Base-by-base conservation (phyloP, 495 filamentous ascomycete genomes). In the Penicillium egyptiacum region DNA sequence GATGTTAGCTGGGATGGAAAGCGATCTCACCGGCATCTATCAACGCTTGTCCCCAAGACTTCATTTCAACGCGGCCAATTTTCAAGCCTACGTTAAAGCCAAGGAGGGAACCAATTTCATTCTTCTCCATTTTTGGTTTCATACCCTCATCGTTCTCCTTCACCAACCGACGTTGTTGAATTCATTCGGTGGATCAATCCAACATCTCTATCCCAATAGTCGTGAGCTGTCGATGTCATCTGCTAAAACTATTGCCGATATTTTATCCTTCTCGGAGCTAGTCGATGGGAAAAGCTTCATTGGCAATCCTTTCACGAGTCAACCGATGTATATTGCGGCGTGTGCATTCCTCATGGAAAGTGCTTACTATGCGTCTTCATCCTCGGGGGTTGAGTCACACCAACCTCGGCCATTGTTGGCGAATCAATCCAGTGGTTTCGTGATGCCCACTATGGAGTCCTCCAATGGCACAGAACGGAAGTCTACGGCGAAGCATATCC, bases 111-210 rank as follows among this genome's bases (percentile, higher is more conserved):
- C 88, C 11, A 92, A 88, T 45, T 95, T 93, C 57, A 87, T 92
- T 51, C 79, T 95, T n/a, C 76, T 93, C 28, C 90, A 95, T 66
- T 90, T 93, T 66, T 95, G 90, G 90, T 93, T 93, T 63, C 90
- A 95, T 62, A 88, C 90, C 0, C 72, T 93, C 40, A 91, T 95
- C 53, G 88, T 92, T 33, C 78, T 95, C 9, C 79, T 95, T 10
- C 89, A 95, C 64, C 89, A 91, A 57, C 90, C 90, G 1, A 90
- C 88, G 1, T 70, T 94, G 6, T 75, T 94, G 28, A 86, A 90
- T 57, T 87, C 86, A 1, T 90, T 91, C 58, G 88, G 88, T 50
- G 86, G 85, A 17, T 79, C 81, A 25, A 83, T 84, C 28, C 82
- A 86, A 51, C 84, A 87, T 40, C 78, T 92, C 8, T 84, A 88